Percentiles rank a stretch among this genome's conserved stretches.
Conservation (phyloP, 441 rosid genomes). For the Arabidopsis hybrid region DNA sequence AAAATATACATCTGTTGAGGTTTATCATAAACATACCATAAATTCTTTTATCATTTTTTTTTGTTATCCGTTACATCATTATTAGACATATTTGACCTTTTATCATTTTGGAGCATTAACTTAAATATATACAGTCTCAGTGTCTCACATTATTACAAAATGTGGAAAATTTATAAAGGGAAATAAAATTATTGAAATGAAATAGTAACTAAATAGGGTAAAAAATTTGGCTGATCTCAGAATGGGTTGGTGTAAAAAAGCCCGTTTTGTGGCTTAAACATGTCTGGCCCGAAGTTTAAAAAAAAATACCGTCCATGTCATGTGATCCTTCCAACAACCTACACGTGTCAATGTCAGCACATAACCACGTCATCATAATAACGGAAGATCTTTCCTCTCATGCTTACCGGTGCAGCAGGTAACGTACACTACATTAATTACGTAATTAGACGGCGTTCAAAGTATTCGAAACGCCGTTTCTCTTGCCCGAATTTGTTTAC, state of each 20-base stretch:
- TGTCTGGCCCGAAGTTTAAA: slow-evolving; percentile 23
- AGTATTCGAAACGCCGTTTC: slow-evolving; percentile 34
- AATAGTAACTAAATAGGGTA: background rate
- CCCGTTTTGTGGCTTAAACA: slow-evolving; percentile 35
- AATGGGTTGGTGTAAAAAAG: slow-evolving; percentile 38
- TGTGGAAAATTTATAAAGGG: background rate
- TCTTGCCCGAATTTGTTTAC: slow-evolving; percentile 16
- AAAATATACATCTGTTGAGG: background rate
- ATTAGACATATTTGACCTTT: background rate
- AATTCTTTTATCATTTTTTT: background rate
- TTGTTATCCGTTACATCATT: too few species aligned
- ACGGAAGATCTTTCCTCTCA: slow-evolving; percentile 22
- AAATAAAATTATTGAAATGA: background rate
- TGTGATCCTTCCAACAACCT: slow-evolving; percentile 43
- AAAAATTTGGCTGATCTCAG: background rate
- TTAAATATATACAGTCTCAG: background rate
- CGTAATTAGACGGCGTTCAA: slow-evolving; percentile 38
- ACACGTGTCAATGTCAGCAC: slow-evolving; percentile 3
- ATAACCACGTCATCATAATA: slow-evolving; percentile 32
- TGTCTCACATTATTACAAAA: background rate
- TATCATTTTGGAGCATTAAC: background rate
- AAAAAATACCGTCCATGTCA: slow-evolving; percentile 36
- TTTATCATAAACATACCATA: slow-evolving; percentile 6
- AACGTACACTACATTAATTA: slow-evolving; percentile 39
- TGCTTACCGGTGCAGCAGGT: slow-evolving; percentile 42